Conservation (phyloP, 2,329 filamentous ascomycete species). For the Colletotrichum sp. region DNA sequence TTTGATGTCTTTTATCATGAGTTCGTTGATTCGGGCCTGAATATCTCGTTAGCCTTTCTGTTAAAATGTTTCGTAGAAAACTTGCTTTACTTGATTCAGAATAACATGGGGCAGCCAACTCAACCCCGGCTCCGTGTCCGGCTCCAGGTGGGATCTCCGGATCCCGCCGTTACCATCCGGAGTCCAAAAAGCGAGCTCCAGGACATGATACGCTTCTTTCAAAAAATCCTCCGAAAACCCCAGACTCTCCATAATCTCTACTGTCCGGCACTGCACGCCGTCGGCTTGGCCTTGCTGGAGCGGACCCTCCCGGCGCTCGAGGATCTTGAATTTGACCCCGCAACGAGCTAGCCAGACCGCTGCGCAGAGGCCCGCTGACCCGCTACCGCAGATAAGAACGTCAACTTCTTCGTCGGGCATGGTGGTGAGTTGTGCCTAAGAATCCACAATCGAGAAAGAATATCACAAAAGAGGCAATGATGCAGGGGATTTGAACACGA, state of each 20-base stretch:
- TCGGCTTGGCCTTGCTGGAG: constrained; percentile 61
- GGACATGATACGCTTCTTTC: constrained; percentile 61
- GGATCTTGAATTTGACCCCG: constrained; percentile 43
- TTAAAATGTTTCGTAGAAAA: fast-evolving
- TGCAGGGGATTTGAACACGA: not conserved
- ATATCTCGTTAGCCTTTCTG: fast-evolving
- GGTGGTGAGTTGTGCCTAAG: not conserved
- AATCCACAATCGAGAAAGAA: not conserved
- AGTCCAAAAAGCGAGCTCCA: constrained; percentile 64
- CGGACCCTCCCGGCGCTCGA: constrained; percentile 33
- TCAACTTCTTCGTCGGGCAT: constrained; percentile 14
- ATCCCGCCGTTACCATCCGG: constrained; percentile 40
- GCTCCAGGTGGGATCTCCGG: constrained; percentile 48
- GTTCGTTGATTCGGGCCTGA: constrained; percentile 52
- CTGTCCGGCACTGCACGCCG: constrained; percentile 64
- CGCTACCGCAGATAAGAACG: constrained; percentile 15
- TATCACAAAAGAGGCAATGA: not conserved
- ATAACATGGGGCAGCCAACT: constrained; percentile 62
- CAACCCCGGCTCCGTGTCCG: constrained; percentile 59
- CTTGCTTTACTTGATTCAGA: constrained; percentile 47
- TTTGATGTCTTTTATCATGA: constrained; percentile 55
- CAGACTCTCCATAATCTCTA: constrained; percentile 67
- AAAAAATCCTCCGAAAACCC: constrained; percentile 59
- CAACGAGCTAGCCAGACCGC: constrained; percentile 46
- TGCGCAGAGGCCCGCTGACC: constrained; percentile 46